A percentile compares a stretch with the other conserved stretches of the same genome.
These are phyloP conservation scores for Craterostigma plantagineum DNA, from an alignment of 257 asterid genomes.

Conservation along the genomic window DNA sequence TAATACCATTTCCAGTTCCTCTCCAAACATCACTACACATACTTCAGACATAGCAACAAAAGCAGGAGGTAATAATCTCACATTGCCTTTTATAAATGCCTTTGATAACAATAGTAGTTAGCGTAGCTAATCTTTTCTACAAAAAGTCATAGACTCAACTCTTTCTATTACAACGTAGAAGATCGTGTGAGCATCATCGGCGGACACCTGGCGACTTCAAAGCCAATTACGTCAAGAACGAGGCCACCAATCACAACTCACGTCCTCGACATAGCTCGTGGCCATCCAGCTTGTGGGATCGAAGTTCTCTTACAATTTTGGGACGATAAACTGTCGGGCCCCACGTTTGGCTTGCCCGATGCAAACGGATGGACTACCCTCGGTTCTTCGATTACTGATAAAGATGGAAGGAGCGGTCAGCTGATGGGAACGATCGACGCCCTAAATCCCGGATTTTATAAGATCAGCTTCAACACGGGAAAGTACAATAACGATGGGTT, in stretches of 20 bases:
- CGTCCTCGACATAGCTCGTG: conserved; percentile 60
- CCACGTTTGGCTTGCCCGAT: conserved; percentile 22
- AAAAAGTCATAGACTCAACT: conserved; percentile 8
- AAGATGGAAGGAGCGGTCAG: conserved; percentile 72
- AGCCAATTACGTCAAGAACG: conserved; percentile 24
- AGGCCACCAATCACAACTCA: conserved; percentile 95
- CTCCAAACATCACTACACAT: conserved; percentile 14
- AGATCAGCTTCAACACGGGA: conserved; percentile 71
- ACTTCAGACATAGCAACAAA: conserved; percentile 29
- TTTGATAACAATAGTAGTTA: too few species aligned
- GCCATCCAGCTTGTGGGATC: conserved; percentile 58
- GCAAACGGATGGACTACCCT: conserved; percentile 31
- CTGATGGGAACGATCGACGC: conserved; percentile 38
- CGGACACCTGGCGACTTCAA: conserved; percentile 38
- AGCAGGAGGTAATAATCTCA: conserved; percentile 63
- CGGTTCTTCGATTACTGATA: conserved; percentile 52
- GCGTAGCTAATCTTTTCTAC: too few species aligned
- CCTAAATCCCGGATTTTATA: conserved; percentile 48
- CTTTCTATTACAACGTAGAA: conserved; percentile 50
- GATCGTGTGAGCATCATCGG: conserved; percentile 63
- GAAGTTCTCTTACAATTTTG: conserved; percentile 57
- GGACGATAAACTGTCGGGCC: conserved; percentile 21
- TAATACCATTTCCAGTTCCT: conserved; percentile 14
- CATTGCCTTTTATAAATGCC: conserved; percentile 9
- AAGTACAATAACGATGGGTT: conserved; percentile 60